These are phyloP conservation scores for Diplodia seriata DNA, from an alignment of 2,329 filamentous ascomycete species.

Conservation along the genomic window DNA sequence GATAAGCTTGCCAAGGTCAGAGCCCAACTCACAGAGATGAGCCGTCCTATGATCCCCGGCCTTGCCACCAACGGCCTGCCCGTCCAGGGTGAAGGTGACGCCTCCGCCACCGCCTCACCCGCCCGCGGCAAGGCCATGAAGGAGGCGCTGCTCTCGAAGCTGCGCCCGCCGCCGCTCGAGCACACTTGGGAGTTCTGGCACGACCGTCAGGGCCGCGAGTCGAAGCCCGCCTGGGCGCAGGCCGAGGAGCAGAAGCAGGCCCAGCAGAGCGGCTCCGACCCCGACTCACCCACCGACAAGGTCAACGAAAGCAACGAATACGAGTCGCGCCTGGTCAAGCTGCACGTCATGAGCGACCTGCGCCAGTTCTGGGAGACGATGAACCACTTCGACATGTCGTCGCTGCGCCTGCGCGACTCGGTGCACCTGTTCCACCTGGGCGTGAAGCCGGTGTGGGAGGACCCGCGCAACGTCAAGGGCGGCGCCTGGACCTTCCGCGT, in stretches of 20 bases:
- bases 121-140: constrained; percentile 80
- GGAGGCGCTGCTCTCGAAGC: constrained; percentile 52
- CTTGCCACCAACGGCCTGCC: constrained; percentile 59
- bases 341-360: constrained; percentile 55
- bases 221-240: constrained; percentile 29
- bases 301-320: constrained; percentile 41
- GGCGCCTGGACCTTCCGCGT: constrained; percentile 94
- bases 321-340: constrained; percentile 55
- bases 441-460: constrained; percentile 84
- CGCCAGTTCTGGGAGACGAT: constrained; percentile 59
- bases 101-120: constrained; percentile 69
- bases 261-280: constrained; percentile 40
- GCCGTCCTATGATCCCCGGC: constrained; percentile 37
- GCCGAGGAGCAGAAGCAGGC: constrained; percentile 35
- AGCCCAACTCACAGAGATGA: constrained; percentile 42
- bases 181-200: constrained; percentile 62
- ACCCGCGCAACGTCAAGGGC: constrained; percentile 82
- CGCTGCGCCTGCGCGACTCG: constrained; percentile 69
- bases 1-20: constrained; percentile 10
- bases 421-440: constrained; percentile 83
- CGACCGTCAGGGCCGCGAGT: constrained; percentile 51
- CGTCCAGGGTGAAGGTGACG: constrained; percentile 64
- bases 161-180: constrained; percentile 58
- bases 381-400: constrained; percentile 78
- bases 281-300: constrained; percentile 36